Conservation (phyloP, 2,329 filamentous ascomycete species). For the Gaeumannomyces sp. region DNA sequence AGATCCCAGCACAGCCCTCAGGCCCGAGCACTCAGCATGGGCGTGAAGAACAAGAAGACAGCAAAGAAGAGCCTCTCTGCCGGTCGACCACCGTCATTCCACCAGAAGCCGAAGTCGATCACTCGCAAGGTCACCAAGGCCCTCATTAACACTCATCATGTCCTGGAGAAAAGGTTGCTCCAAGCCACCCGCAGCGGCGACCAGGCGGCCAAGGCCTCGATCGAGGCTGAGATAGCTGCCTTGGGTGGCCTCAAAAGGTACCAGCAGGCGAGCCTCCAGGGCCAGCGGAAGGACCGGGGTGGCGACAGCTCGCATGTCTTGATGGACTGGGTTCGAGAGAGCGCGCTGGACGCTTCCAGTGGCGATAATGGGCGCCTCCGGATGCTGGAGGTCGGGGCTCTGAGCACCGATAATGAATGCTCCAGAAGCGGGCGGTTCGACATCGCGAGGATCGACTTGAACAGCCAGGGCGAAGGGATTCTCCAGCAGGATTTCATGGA, state of each 20-base stretch:
- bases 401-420: slow-evolving; percentile 80
- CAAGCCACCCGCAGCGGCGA: slow-evolving; percentile 53
- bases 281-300: slow-evolving; percentile 58
- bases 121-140: slow-evolving; percentile 58
- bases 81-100: slow-evolving; percentile 49
- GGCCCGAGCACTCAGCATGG: slow-evolving; percentile 29
- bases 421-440: slow-evolving; percentile 65
- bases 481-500: slow-evolving; percentile 91
- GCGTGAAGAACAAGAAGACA: slow-evolving; percentile 36
- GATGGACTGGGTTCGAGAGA: slow-evolving; percentile 52
- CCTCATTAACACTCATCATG: slow-evolving; percentile 61
- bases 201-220: slow-evolving; percentile 33
- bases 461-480: slow-evolving; percentile 78
- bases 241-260: slow-evolving; percentile 58
- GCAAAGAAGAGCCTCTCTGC: slow-evolving; percentile 42
- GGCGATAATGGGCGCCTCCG: slow-evolving; percentile 34
- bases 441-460: slow-evolving; percentile 80
- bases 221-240: slow-evolving; percentile 48
- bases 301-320: slow-evolving; percentile 61
- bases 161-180: slow-evolving; percentile 54
- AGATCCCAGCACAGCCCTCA: not conserved
- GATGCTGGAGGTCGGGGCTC: slow-evolving; percentile 83
- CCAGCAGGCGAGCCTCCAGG: slow-evolving; percentile 62
- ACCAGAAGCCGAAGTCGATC: slow-evolving; percentile 48
- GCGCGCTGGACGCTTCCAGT: slow-evolving; percentile 10